A percentile compares a stretch with the other conserved stretches of the same genome.
phyloP scores from a whole-genome alignment of 148 eudicot species.

The Gaultheria prostrata region DNA sequence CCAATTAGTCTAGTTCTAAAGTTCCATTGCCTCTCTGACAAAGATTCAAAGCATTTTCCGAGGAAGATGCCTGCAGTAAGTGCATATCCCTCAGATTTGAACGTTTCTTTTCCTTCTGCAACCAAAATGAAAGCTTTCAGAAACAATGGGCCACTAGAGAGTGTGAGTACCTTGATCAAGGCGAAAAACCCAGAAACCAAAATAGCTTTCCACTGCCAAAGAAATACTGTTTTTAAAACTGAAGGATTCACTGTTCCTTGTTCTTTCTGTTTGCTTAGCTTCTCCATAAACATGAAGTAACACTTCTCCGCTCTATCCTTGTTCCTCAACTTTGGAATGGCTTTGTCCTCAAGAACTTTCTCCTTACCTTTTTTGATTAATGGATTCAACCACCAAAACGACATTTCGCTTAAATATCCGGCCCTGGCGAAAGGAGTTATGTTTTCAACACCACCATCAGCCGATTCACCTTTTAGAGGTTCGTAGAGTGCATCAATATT shows the following conservation, averaged over 20 bases:
- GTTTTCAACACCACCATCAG: neutral
- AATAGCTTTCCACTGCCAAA: constrained; percentile 43
- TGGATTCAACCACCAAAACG: constrained; percentile 69
- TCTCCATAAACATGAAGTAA: constrained; percentile 35
- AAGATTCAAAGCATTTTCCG: constrained; percentile 45
- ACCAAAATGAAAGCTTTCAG: constrained; percentile 41
- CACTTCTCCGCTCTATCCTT: constrained; percentile 45
- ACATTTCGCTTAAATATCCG: constrained; percentile 40
- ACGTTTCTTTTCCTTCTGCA: constrained; percentile 25
- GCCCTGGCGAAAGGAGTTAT: constrained; percentile 38
- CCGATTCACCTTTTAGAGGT: constrained; percentile 28
- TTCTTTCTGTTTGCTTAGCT: constrained; percentile 20
- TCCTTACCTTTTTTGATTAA: constrained; percentile 47
- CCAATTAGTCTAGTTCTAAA: constrained; percentile 52
- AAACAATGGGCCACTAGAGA: constrained; percentile 50
- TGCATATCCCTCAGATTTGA: constrained; percentile 41
- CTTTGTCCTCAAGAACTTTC: constrained; percentile 41
- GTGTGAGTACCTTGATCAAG: constrained; percentile 39
- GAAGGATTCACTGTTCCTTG: constrained; percentile 19
- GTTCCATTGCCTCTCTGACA: constrained; percentile 57
- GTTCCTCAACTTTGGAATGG: constrained; percentile 42
- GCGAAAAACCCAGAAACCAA: constrained; percentile 49
- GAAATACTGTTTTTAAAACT: constrained; percentile 30
- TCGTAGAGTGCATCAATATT: constrained; percentile 14
- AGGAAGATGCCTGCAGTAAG: constrained; percentile 30